Evolutionary conservation across 306 rosid species (phyloP), one percentile per base, ranked within the genome.

Genomic region (Parietaria judaica): DNA sequence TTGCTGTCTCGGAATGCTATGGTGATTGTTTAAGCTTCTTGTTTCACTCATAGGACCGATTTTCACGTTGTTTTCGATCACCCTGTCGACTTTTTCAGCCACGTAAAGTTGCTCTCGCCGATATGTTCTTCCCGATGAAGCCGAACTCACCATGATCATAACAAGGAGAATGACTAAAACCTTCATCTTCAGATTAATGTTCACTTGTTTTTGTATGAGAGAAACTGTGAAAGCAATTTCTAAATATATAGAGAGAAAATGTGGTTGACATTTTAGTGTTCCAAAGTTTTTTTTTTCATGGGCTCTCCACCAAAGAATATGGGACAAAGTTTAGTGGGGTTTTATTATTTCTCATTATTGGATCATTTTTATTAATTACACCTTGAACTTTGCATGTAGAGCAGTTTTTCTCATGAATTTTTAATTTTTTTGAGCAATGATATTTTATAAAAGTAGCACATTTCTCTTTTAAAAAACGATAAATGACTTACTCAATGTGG

Each of bases 81-180:
- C n/a, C 48, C 52, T 58, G 73, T 73, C 72, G 39, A 78, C 72
- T 6, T 54, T 63, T 59, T 72, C 58, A 45, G 9, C 52, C 11
- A 5, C 69, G 66, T 65, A 76, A 52, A 67, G 66, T 60, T 79
- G 78, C 73, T 75, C 83, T 68, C 74, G 79, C 36, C 80, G 79
- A 56, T 66, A 71, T 47, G 63, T 73, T 38, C 84, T 72, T 48
- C 71, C 60, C 11, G 83, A 69, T 35, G 66, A 80, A 8, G 71
- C 81, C 49, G 62, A 61, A 70, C 60, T 64, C 64, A 74, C 62
- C 67, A 72, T 46, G 63, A 70, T 70, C 57, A 56, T 10, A 38
- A 60, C 76, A 12, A 82, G 46, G 48, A 80, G 6, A 15, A 82
- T 17, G 36, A 69, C 79, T 14, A 72, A 5, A 66, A 72, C 58